These are phyloP conservation scores for Epichloe sylvatica DNA, from an alignment of 2,329 filamentous ascomycete species.

Conservation along the genomic window DNA sequence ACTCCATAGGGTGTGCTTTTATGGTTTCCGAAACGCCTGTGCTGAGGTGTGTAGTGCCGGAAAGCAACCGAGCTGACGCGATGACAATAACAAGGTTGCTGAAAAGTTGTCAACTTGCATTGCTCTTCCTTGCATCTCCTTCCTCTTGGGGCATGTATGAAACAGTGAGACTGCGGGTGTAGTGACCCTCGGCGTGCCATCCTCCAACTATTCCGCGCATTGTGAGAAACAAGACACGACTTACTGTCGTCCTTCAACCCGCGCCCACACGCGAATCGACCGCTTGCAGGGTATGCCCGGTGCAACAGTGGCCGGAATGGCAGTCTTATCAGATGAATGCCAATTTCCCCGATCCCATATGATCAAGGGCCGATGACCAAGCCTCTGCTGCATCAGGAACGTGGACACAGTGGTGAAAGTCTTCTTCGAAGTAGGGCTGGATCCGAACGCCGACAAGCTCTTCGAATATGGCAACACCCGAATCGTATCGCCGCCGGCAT, in stretches of 20 bases:
- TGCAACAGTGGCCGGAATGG: background rate
- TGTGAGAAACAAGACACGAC: background rate
- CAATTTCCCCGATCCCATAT: slow-evolving; percentile 17
- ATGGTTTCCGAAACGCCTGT: background rate
- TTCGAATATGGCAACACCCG: slow-evolving; percentile 23
- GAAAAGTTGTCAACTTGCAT: background rate
- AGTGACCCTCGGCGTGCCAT: too few species aligned
- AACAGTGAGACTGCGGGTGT: too few species aligned
- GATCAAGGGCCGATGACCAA: slow-evolving; percentile 22
- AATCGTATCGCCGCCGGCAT: slow-evolving; percentile 27
- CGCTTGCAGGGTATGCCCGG: background rate
- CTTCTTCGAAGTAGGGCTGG: slow-evolving; percentile 29
- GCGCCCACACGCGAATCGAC: background rate
- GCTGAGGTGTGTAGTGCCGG: background rate
- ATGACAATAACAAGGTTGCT: background rate
- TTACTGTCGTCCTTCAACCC: background rate
- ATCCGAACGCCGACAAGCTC: slow-evolving; percentile 25
- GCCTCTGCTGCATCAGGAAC: slow-evolving; percentile 23
- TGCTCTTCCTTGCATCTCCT: background rate
- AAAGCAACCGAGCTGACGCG: background rate
- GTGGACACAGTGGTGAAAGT: slow-evolving; percentile 28
- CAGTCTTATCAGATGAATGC: slow-evolving; percentile 19
- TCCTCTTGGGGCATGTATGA: background rate
- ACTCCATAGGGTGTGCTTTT: background rate
- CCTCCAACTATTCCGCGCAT: background rate